Base-by-base conservation (phyloP, 345 rosid genomes). In the Viola odorata region DNA sequence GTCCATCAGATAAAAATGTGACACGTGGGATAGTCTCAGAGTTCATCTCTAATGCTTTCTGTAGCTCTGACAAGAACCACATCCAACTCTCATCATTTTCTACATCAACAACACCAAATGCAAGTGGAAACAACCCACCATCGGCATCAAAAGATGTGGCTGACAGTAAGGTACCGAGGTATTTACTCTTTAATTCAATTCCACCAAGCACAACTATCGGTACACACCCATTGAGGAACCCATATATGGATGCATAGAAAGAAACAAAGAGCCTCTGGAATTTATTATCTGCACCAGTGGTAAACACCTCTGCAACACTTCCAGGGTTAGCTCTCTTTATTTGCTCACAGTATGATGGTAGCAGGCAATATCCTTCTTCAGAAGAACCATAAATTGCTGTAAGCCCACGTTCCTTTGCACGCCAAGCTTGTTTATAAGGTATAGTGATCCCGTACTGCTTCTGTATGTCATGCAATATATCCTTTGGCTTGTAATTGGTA, bases 341-440 rank as follows among this genome's bases (percentile, higher is more conserved):
- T 69, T 81, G 73, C 53, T 84, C 76, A 13, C 83, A 84, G 57
- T 57, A 74, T 4, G 78, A 64, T 14, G 81, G 86, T 67, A 84
- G 84, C 14, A 67, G 53, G 66, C 74, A 72, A 42, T 81, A 81
- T 63, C 84, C 89, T 74, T 84, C 83, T 66, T 84, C 89, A 57
- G 72, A 81, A 63, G 89, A 75, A 55, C 84, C 89, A 75, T 75
- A 80, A 69, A 84, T 79, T 37, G 83, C 83, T 3, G 82, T 82
- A n/a, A 81, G 76, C 16, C 88, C 78, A 16, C 85, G 72, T 67
- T 81, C 89, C 65, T 84, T 79, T n/a, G 82, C 86, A 55, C 76
- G 82, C 84, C 83, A 80, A 55, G 84, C 89, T 69, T 84, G 84
- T 73, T 79, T 84, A 73, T 80, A 78, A 2, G 89, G 81, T 50